phyloP scores from a whole-genome alignment of 1,284 basidiomycete genomes.

The Neotropicomus parvogracilis region DNA sequence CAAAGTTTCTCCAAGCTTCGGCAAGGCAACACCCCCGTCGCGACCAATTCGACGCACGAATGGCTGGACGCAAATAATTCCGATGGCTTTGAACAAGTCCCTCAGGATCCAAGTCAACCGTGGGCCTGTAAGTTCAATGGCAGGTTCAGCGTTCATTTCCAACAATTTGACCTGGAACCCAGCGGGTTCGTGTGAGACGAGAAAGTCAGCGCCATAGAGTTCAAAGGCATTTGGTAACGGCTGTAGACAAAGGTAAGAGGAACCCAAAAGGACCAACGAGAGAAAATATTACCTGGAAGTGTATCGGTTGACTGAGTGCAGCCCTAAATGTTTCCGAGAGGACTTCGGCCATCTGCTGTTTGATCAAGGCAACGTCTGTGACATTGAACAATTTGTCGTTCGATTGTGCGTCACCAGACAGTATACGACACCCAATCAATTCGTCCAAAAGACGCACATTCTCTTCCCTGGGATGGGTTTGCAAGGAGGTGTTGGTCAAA shows the following conservation, averaged over 20 bases:
- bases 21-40: conserved; percentile 12
- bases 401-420: conserved; percentile 35
- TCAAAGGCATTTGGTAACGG: conserved; percentile 92
- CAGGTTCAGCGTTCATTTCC: conserved; percentile 94
- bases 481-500: conserved; percentile 95
- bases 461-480: conserved; percentile 63
- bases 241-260: conserved; percentile 39
- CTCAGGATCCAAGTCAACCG: conserved; percentile 77
- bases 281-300: conserved; percentile 68
- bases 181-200: conserved; percentile 57
- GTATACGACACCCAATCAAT: conserved; percentile 60
- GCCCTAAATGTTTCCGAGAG: conserved; percentile 85
- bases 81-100: conserved; percentile 75
- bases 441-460: conserved; percentile 76
- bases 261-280: neutral
- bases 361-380: conserved; percentile 54
- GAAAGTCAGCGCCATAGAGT: conserved; percentile 89
- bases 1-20: conserved; percentile 39
- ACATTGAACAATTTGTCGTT: conserved; percentile 25
- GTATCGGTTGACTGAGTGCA: conserved; percentile 77
- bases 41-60: conserved; percentile 31
- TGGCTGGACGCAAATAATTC: conserved; percentile 66
- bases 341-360: conserved; percentile 61
- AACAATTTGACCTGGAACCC: conserved; percentile 72
- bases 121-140: conserved; percentile 91